Evolutionary conservation across 257 asterid species (phyloP).

Genomic region (Solanum pennellii): DNA sequence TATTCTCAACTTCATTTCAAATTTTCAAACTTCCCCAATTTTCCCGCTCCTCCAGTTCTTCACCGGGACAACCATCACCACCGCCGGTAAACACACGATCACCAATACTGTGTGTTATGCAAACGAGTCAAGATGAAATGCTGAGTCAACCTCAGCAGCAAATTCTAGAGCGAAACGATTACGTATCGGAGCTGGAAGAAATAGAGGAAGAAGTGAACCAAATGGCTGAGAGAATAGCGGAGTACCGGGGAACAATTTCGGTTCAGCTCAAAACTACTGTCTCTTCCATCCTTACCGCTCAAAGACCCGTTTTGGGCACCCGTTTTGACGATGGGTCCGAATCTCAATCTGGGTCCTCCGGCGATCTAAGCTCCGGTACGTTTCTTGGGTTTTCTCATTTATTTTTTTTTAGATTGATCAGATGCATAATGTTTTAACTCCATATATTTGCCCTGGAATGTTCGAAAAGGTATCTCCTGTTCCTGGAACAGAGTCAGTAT

Average conservation of each 20-base stretch:
- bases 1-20: background rate
- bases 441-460: background rate
- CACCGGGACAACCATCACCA: background rate
- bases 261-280: constrained; percentile 38
- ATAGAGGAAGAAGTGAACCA: constrained; percentile 35
- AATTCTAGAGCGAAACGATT: constrained; percentile 13
- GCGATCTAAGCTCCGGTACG: constrained; percentile 18
- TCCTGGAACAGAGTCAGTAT: background rate
- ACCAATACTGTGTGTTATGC: background rate
- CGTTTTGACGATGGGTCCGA: constrained; percentile 11
- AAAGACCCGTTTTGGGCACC: constrained; percentile 25
- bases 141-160: constrained; percentile 1
- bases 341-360: constrained; percentile 14
- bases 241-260: constrained; percentile 41
- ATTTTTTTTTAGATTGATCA: background rate
- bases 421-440: too few species aligned
- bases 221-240: constrained; percentile 38
- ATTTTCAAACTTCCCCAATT: background rate
- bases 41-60: background rate
- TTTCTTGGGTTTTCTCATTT: background rate
- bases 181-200: constrained; percentile 18
- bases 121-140: background rate
- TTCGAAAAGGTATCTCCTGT: background rate
- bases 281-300: constrained; percentile 41
- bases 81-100: background rate